A percentile compares a stretch with the other conserved stretches of the same genome.
phyloP scores from a whole-genome alignment of 1,284 basidiomycete species.

The Earliella scabrosa region DNA sequence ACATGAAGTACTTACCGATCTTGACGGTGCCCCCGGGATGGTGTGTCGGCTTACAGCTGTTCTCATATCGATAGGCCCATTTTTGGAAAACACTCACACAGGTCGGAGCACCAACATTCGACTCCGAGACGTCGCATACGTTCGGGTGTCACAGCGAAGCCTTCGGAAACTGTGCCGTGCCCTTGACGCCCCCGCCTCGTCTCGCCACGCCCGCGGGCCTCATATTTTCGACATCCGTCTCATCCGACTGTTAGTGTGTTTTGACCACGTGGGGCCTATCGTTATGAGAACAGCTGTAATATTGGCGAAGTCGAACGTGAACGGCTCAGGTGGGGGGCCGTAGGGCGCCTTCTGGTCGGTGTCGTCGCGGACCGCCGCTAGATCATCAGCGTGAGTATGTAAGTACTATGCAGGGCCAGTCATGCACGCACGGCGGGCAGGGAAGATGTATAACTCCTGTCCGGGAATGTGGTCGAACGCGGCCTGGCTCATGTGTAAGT shows the following conservation, averaged over 20 bases:
- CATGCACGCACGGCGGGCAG: conserved; percentile 29
- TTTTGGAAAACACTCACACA: no score
- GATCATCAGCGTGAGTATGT: not conserved
- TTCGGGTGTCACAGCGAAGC: no score
- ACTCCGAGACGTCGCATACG: no score
- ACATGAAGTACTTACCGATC: conserved; percentile 45
- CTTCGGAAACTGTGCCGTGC: no score
- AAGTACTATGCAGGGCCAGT: not conserved
- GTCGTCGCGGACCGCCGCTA: conserved; percentile 23
- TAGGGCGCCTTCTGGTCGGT: conserved; percentile 40
- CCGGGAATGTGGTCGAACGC: conserved; percentile 41
- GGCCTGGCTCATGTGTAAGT: conserved; percentile 39
- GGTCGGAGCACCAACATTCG: no score
- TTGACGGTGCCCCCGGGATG: conserved; percentile 61
- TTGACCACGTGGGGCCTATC: no score
- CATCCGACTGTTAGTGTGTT: no score
- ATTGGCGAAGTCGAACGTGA: conserved; percentile 55
- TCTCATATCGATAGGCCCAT: no score
- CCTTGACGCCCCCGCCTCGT: no score
- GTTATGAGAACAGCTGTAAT: no score
- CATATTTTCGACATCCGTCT: no score
- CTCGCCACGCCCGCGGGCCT: no score
- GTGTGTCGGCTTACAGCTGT: conserved; percentile 41
- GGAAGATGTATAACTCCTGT: conserved; percentile 44
- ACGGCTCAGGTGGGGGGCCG: conserved; percentile 48